Percentiles rank a stretch among this genome's conserved stretches.
These are phyloP conservation scores for Globomyces sp. DNA, from an alignment of 371 early-diverging fungal species.

Conservation along the genomic window DNA sequence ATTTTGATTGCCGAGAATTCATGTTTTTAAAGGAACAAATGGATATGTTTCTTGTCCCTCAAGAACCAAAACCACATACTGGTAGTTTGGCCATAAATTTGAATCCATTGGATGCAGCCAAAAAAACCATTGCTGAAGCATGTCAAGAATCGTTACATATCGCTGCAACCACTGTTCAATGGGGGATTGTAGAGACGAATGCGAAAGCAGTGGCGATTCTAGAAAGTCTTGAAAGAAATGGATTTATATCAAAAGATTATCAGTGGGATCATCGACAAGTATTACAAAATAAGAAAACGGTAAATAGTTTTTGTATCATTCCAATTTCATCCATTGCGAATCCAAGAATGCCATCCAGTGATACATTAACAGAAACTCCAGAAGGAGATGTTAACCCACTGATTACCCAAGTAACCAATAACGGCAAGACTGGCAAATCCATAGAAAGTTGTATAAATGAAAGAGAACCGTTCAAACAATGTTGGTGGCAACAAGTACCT, in stretches of 20 bases:
- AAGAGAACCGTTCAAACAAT: neutral
- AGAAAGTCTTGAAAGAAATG: neutral
- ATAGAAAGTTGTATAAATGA: neutral
- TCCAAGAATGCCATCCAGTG: neutral
- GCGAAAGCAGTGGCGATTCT: conserved; percentile 6
- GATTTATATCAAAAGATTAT: neutral
- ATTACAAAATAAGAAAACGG: conserved; percentile 10
- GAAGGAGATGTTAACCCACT: neutral
- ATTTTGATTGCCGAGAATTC: neutral
- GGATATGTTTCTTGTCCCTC: conserved; percentile 11
- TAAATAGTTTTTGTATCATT: neutral
- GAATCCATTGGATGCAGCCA: neutral
- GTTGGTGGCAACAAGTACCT: conserved; percentile 11
- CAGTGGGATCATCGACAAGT: neutral
- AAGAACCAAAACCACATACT: neutral
- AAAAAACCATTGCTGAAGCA: neutral
- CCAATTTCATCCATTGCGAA: neutral
- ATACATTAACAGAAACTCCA: neutral
- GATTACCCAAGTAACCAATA: conserved; percentile 7
- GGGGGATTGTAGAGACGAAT: neutral
- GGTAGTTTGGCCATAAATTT: neutral
- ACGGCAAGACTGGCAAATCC: neutral
- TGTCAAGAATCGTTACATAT: neutral
- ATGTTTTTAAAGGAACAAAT: conserved; percentile 16
- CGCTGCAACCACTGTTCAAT: neutral